Evolutionary conservation across 202 grass and related monocot genomes (phyloP).

Genomic region (Dendrocalamus latiflorus): DNA sequence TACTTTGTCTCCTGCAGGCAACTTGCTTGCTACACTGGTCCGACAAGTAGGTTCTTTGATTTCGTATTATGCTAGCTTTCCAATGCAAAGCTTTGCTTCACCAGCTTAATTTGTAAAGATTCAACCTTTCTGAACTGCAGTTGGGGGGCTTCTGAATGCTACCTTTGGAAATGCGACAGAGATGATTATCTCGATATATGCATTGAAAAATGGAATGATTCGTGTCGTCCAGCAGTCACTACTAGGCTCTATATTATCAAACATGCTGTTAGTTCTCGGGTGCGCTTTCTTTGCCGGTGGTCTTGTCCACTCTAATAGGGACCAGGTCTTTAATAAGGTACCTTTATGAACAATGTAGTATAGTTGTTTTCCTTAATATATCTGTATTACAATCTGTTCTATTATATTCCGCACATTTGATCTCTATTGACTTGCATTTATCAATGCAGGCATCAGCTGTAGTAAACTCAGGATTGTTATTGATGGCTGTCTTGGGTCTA

Average conservation of each 20-base stretch:
- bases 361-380: neutral
- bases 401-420: neutral
- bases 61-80: neutral
- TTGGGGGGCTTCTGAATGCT: conserved; percentile 90
- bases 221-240: conserved; percentile 93
- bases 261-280: conserved; percentile 95
- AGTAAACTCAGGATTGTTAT: conserved; percentile 83
- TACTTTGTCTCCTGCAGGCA: conserved; percentile 56
- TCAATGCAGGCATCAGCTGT: conserved; percentile 74
- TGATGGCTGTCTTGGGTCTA: conserved; percentile 97
- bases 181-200: conserved; percentile 99
- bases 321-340: conserved; percentile 95
- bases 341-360: neutral
- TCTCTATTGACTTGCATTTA: conserved; percentile 24
- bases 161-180: conserved; percentile 98
- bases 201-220: conserved; percentile 94
- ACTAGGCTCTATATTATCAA: conserved; percentile 92
- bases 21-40: conserved; percentile 90
- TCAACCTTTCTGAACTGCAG: conserved; percentile 40
- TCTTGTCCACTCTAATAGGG: conserved; percentile 75
- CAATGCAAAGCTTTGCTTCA: neutral
- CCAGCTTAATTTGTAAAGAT: neutral
- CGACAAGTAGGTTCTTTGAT: conserved; percentile 61
- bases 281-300: conserved; percentile 98
- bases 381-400: neutral